Conservation (phyloP, 768 basidiomycete species). For the Scleroderma bovista region DNA sequence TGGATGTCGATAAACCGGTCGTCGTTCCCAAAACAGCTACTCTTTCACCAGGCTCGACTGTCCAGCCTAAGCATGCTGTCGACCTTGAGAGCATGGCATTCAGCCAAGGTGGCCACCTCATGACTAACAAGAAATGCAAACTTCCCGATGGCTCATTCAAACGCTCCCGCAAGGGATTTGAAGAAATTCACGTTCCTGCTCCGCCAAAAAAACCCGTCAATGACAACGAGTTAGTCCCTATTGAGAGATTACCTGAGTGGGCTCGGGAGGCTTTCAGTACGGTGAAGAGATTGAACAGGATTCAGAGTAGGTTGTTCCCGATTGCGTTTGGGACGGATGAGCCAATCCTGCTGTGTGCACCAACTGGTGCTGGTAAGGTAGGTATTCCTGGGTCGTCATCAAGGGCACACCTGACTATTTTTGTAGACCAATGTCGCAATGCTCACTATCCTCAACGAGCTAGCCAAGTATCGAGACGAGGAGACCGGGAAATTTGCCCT, state of each 20-base stretch:
- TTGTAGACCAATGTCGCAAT: slow-evolving; percentile 94
- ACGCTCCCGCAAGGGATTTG: slow-evolving; percentile 91
- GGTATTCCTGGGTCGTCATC: slow-evolving; percentile 11
- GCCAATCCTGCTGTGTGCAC: slow-evolving; percentile 92
- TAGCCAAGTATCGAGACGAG: slow-evolving; percentile 83
- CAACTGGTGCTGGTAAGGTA: slow-evolving; percentile 98
- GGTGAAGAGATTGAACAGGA: slow-evolving; percentile 74
- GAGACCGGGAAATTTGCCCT: slow-evolving; percentile 76
- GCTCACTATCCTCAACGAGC: slow-evolving; percentile 88
- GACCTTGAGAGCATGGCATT: slow-evolving; percentile 97
- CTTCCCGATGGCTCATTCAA: slow-evolving; percentile 98
- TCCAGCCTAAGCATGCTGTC: slow-evolving; percentile 79
- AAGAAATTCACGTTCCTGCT: slow-evolving; percentile 95
- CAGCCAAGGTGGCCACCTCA: slow-evolving; percentile 90
- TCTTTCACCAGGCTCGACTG: slow-evolving; percentile 78
- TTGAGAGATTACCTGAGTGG: slow-evolving; percentile 78
- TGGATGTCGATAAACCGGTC: slow-evolving; percentile 70
- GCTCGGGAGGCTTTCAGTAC: slow-evolving; percentile 83
- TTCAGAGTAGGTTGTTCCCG: slow-evolving; percentile 92
- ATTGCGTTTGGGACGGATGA: slow-evolving; percentile 93
- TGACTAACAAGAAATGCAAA: slow-evolving; percentile 99
- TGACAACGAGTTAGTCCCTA: slow-evolving; percentile 65
- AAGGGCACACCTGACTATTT: slow-evolving; percentile 7
- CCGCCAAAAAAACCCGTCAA: slow-evolving; percentile 70
- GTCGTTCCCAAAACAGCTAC: slow-evolving; percentile 71